Evolutionary conservation across 2,329 filamentous ascomycete species (phyloP).

Genomic region (Periglandula ipomoeae): DNA sequence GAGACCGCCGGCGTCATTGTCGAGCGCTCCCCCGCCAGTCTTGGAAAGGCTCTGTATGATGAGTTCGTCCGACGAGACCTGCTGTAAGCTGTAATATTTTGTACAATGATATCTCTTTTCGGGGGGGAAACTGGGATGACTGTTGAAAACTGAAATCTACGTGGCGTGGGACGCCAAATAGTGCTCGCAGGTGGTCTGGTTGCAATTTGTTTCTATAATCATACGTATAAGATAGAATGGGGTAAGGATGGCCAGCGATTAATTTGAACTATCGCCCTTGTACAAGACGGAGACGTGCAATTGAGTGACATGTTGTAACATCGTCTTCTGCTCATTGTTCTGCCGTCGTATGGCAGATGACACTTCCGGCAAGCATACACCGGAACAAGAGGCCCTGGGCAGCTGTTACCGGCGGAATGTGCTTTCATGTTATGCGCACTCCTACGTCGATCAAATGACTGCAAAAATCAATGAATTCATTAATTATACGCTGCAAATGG

Average conservation of each 20-base stretch:
- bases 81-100: constrained; percentile 49
- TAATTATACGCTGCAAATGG: neutral
- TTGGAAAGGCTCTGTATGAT: constrained; percentile 88
- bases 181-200: constrained; percentile 12
- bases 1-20: constrained; percentile 87
- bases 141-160: constrained; percentile 8
- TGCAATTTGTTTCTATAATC: constrained; percentile 20
- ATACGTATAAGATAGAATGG: constrained; percentile 25
- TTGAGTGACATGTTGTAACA: neutral
- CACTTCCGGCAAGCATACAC: no score
- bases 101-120: constrained; percentile 3
- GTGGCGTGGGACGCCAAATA: constrained; percentile 16
- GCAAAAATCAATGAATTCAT: no score
- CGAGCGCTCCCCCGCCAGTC: constrained; percentile 82
- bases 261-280: constrained; percentile 1
- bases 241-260: constrained; percentile 6
- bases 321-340: neutral
- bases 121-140: neutral
- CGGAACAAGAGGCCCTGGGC: no score
- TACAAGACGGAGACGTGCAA: neutral
- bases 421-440: no score
- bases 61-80: constrained; percentile 96
- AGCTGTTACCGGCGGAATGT: no score
- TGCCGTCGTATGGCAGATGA: neutral
- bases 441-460: no score